phyloP scores from a whole-genome alignment of 306 rosid species.

The Gastrolobium bilobum region DNA sequence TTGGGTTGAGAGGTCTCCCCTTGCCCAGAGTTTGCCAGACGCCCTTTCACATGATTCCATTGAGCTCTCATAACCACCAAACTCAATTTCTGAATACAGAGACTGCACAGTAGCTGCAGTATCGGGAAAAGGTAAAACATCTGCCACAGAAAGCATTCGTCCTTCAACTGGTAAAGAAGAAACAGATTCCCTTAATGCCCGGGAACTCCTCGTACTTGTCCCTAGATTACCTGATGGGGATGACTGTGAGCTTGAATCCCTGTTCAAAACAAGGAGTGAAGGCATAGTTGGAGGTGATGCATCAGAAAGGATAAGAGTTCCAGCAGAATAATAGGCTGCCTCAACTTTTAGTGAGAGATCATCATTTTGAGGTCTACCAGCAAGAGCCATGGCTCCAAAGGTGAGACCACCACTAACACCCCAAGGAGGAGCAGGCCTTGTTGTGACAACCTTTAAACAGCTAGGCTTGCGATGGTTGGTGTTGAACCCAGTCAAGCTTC shows the following conservation, averaged over 20 bases:
- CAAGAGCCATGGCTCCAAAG: conserved; percentile 86
- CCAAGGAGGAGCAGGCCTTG: conserved; percentile 98
- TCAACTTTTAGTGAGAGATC: conserved; percentile 92
- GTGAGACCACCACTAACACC: conserved; percentile 90
- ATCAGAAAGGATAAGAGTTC: conserved; percentile 94
- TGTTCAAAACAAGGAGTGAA: conserved; percentile 88
- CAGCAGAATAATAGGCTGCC: conserved; percentile 91
- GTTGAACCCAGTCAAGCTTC: conserved; percentile 81
- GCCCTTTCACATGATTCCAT: conserved; percentile 77
- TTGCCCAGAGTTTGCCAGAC: conserved; percentile 90
- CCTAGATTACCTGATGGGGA: conserved; percentile 68
- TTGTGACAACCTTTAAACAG: conserved; percentile 90
- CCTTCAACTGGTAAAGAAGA: conserved; percentile 95
- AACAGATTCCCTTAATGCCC: conserved; percentile 89
- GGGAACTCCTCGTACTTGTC: conserved; percentile 75
- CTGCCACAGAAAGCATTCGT: conserved; percentile 96
- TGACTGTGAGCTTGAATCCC: conserved; percentile 79
- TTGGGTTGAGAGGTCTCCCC: conserved; percentile 97
- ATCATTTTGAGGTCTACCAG: conserved; percentile 86
- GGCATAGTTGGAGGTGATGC: conserved; percentile 88
- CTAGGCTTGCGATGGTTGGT: conserved; percentile 76
- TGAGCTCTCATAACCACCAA: conserved; percentile 76
- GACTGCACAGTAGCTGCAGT: conserved; percentile 80
- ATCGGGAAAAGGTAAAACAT: conserved; percentile 87
- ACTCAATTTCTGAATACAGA: conserved; percentile 88